A percentile compares a stretch with the other conserved stretches of the same genome.
These are phyloP conservation scores for Cymbidium sinense DNA, from an alignment of 106 monocot species.

Conservation along the genomic window DNA sequence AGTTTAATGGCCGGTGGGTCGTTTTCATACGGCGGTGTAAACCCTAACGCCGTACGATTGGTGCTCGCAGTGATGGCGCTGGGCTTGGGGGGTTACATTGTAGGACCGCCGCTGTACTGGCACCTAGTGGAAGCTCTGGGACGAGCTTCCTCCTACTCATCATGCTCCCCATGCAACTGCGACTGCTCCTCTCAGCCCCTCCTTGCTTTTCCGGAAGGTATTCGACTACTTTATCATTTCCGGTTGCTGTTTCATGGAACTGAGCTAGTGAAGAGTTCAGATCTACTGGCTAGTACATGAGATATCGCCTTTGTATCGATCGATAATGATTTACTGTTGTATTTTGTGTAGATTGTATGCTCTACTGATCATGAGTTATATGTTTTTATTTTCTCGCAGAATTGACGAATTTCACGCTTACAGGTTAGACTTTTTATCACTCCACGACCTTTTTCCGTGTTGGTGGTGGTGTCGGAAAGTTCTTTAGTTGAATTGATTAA, in stretches of 20 bases:
- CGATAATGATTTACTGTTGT: not conserved
- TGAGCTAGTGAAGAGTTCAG: not conserved
- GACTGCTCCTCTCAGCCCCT: conserved; percentile 23
- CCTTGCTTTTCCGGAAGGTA: conserved; percentile 20
- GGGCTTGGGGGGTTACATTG: conserved; percentile 22
- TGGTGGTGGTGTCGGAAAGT: not conserved
- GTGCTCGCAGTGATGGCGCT: conserved; percentile 16
- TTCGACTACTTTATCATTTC: not conserved
- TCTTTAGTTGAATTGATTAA: not conserved
- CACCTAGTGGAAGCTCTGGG: conserved; percentile 22
- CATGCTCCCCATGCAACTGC: conserved; percentile 18
- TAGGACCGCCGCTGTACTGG: conserved; percentile 27
- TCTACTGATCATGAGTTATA: not conserved
- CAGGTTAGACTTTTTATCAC: conserved; percentile 20
- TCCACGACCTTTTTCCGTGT: not conserved
- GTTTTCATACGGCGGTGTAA: conserved; percentile 5
- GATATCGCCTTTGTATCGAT: not conserved
- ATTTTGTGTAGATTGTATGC: conserved; percentile 3
- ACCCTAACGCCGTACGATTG: conserved; percentile 11
- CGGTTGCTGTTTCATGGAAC: not conserved
- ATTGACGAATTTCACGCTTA: conserved; percentile 24
- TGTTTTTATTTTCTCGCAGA: conserved; percentile 24
- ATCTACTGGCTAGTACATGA: not conserved
- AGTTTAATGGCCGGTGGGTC: conserved; percentile 19
- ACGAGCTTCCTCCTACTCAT: conserved; percentile 8